These are phyloP conservation scores for Ogataea ramenticola DNA, from an alignment of 805 yeast genomes.

Conservation along the genomic window DNA sequence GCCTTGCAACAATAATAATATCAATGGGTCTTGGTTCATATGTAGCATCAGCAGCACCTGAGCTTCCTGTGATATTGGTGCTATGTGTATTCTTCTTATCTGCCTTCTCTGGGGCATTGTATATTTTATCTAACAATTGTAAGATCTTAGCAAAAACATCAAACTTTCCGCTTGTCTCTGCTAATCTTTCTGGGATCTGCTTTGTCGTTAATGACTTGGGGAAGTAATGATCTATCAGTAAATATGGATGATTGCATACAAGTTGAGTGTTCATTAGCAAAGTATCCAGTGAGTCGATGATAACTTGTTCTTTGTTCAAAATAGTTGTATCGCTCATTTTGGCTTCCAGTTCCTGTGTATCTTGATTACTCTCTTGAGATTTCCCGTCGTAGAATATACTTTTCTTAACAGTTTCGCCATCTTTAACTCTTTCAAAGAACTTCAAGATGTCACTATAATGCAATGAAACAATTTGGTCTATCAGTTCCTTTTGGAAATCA, in stretches of 20 bases:
- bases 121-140: slow-evolving; percentile 38
- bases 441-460: slow-evolving; percentile 88
- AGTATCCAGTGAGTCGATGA: slow-evolving; percentile 68
- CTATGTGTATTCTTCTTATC: slow-evolving; percentile 1
- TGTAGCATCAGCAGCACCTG: too few relatives aligned
- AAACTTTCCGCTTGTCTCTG: slow-evolving; percentile 82
- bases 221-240: slow-evolving; percentile 75
- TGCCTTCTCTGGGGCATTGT: slow-evolving; percentile 15
- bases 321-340: not conserved
- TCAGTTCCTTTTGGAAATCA: slow-evolving; percentile 79
- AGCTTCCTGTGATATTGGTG: too few relatives aligned
- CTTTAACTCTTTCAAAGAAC: slow-evolving; percentile 62
- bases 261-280: slow-evolving; percentile 69
- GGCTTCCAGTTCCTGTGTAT: too few relatives aligned
- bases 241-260: slow-evolving; percentile 84
- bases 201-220: slow-evolving; percentile 71
- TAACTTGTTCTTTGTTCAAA: slow-evolving; percentile 42
- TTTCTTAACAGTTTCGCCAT: slow-evolving; percentile 22
- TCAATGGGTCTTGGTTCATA: slow-evolving; percentile 27
- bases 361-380: too few relatives aligned
- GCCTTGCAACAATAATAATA: slow-evolving; percentile 63
- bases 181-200: slow-evolving; percentile 63
- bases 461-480: slow-evolving; percentile 84
- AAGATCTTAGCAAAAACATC: slow-evolving; percentile 59
- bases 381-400: slow-evolving; percentile 1